A percentile compares a stretch with the other conserved stretches of the same genome.
These are phyloP conservation scores for Oxalis stricta DNA, from an alignment of 441 rosid species.

Conservation along the genomic window DNA sequence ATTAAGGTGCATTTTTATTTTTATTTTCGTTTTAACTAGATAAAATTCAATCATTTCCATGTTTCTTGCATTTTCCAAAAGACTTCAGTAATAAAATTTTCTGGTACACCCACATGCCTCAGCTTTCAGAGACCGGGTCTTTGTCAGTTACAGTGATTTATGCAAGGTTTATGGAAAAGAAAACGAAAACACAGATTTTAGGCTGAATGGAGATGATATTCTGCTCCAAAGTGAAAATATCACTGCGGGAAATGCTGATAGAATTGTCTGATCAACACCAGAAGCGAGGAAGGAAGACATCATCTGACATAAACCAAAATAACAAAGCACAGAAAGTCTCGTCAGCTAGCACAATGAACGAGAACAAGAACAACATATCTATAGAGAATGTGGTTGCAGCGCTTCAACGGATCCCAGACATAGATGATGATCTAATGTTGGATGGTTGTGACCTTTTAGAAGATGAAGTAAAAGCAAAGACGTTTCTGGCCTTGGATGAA, in stretches of 20 bases:
- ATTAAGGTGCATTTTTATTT: constrained; percentile 31
- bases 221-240: constrained; percentile 16
- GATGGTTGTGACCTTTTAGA: constrained; percentile 84
- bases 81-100: constrained; percentile 9
- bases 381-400: constrained; percentile 42
- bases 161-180: constrained; percentile 38
- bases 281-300: constrained; percentile 21
- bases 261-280: constrained; percentile 23
- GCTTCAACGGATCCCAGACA: constrained; percentile 56
- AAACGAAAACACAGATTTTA: constrained; percentile 15
- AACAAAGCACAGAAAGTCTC: constrained; percentile 34
- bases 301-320: constrained; percentile 7
- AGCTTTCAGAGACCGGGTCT: constrained; percentile 32
- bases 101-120: constrained; percentile 57
- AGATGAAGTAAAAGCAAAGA: constrained; percentile 75
- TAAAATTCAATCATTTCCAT: no score
- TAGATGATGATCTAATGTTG: constrained; percentile 64
- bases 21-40: not conserved
- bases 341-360: constrained; percentile 11
- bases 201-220: constrained; percentile 14
- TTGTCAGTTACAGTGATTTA: constrained; percentile 29
- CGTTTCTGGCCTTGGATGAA: constrained; percentile 57
- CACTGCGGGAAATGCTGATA: constrained; percentile 18
- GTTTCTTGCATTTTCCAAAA: not conserved
- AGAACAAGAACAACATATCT: constrained; percentile 13